Percentiles rank a stretch among this genome's conserved stretches.
phyloP scores from a whole-genome alignment of 164 flowering plant genomes.

The Santalum album region DNA sequence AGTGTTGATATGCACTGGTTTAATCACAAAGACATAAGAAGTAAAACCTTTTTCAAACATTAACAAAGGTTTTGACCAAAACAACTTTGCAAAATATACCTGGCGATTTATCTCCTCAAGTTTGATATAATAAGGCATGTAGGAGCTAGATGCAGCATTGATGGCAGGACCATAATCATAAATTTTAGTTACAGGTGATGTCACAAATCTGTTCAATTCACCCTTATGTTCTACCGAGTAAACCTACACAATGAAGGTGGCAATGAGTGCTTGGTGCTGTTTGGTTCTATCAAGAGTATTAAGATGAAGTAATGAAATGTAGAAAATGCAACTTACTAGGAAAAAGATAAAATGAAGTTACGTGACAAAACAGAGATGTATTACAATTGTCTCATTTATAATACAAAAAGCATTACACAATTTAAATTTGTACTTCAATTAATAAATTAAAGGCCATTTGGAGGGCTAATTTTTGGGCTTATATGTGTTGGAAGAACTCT shows the following conservation, averaged over 20 bases:
- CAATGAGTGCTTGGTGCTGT: too few species aligned
- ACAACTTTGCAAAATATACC: slow-evolving; percentile 39
- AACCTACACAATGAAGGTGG: slow-evolving; percentile 33
- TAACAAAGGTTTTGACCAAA: background rate
- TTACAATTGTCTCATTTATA: too few species aligned
- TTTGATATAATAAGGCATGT: slow-evolving; percentile 13
- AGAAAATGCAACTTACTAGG: too few species aligned
- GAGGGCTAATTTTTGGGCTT: too few species aligned
- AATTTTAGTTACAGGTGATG: slow-evolving; percentile 52
- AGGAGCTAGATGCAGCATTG: slow-evolving; percentile 18
- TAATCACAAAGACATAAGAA: slow-evolving; percentile 8
- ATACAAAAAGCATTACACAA: too few species aligned
- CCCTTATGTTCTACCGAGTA: slow-evolving; percentile 57
- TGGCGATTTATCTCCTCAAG: slow-evolving; percentile 57
- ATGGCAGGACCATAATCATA: slow-evolving; percentile 42
- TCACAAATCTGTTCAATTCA: slow-evolving; percentile 60
- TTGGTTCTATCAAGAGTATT: too few species aligned
- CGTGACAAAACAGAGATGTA: too few species aligned
- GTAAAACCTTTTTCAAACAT: slow-evolving; percentile 7
- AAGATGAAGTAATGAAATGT: too few species aligned
- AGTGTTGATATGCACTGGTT: slow-evolving; percentile 48
- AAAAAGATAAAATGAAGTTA: too few species aligned
- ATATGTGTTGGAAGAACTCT: too few species aligned
- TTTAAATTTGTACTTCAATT: too few species aligned
- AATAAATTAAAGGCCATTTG: too few species aligned